Base-by-base conservation (phyloP, 2,329 filamentous ascomycete species). In the Chrysoporthe puriensis region DNA sequence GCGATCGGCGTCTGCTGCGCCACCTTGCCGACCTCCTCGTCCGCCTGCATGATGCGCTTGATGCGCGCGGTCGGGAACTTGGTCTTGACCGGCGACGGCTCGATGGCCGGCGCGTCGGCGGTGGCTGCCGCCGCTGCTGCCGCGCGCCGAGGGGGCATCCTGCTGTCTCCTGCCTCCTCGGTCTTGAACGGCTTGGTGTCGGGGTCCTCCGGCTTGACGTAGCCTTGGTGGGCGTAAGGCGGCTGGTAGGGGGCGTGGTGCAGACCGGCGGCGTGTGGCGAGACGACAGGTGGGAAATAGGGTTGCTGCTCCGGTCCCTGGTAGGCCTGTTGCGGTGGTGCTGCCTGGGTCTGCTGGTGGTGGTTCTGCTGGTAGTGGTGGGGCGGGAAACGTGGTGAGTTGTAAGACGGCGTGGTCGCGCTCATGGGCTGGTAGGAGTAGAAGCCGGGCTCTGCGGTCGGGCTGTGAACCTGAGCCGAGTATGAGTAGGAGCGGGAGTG, bases 31-130 rank as follows among this genome's bases (percentile, higher is more conserved):
- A 99, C 94, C 77, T 99, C 96, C 76, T 99, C 96, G 76, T 99
- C 96, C 13, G 95, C 95, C 81, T 99, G 96, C 96, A 99, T 98
- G 75, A 99, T 98, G 63, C 96, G 90, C 85, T 99, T 99, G 83
- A 99, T 99, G 70, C 96, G 88, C 16, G 96, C 96, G 43, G 97
- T 97, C 1, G 96, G 96, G 75, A 99, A 99, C 75, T 97, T 97
- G 44, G 95, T 98, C 79, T 89, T 92, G 73, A 99, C 93, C 56
- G 93, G 85, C 79, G 81, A 97, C 81, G 78, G 87, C 78, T 81
- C 88, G 73, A 87, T 80, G 56, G 78, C 77, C 42, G 79, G 77
- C 65, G 79, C 76, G 68, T 73, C 68, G 73, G 75, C 54, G 75
- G 79, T 52, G 75, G 78, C 71, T 74, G 78, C 73, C 67, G 78